Percentiles rank a stretch among this genome's conserved stretches.
Evolutionary conservation across 805 yeast species (phyloP).

Genomic region (Zygoascus tannicola): DNA sequence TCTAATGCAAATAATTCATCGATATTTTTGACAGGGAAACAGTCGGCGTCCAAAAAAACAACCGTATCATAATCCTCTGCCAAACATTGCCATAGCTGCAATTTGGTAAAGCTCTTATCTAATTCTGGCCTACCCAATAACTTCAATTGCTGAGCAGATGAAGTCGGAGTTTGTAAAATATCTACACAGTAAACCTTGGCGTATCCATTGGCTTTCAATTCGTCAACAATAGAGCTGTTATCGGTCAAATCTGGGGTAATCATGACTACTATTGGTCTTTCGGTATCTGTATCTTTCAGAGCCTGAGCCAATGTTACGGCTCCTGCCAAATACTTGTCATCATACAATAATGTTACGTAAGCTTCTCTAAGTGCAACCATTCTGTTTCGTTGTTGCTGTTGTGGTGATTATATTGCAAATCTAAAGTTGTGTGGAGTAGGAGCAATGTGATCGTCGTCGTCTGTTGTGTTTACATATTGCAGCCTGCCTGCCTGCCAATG

Average conservation of each 20-base stretch:
- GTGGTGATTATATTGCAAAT: too few species aligned
- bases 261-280: constrained; percentile 22
- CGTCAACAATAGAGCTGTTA: constrained; percentile 11
- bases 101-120: constrained; percentile 40
- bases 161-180: constrained; percentile 9
- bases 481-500: too few species aligned
- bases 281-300: constrained; percentile 22
- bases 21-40: constrained; percentile 35
- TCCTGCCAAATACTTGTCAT: constrained; percentile 38
- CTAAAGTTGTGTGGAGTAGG: too few species aligned
- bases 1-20: constrained; percentile 24
- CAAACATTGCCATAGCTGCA: constrained; percentile 43
- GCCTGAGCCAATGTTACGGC: constrained; percentile 40
- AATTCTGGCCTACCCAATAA: constrained; percentile 43
- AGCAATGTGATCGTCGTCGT: too few species aligned
- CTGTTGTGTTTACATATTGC: too few species aligned
- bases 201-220: constrained; percentile 8
- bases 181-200: constrained; percentile 17
- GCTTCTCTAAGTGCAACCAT: constrained; percentile 21
- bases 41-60: constrained; percentile 47
- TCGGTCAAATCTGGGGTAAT: constrained; percentile 18
- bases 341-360: constrained; percentile 38
- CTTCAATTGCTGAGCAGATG: constrained; percentile 19
- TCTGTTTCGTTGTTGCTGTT: too few species aligned
- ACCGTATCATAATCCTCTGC: constrained; percentile 23